Percentiles rank a stretch among this genome's conserved stretches.
phyloP scores from a whole-genome alignment of 75 land plant genomes.

The Azolla pinnata region DNA sequence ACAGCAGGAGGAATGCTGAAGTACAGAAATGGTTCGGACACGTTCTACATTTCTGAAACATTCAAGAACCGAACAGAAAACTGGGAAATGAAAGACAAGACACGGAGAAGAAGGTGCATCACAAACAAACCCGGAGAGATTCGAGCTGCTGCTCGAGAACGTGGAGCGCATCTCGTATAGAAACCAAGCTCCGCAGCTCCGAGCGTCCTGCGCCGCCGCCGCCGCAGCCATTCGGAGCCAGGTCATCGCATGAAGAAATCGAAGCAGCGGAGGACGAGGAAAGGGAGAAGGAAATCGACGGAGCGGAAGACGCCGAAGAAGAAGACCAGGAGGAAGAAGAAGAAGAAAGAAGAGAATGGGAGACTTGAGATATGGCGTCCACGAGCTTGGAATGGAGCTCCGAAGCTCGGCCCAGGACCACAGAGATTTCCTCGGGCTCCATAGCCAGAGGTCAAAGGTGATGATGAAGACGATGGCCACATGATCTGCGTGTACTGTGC shows the following conservation, averaged over 20 bases:
- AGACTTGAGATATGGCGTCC: constrained; percentile 31
- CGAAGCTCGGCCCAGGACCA: constrained; percentile 56
- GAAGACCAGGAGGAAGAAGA: constrained; percentile 3
- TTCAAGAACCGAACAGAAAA: too few relatives aligned
- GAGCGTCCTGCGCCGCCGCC: constrained; percentile 12
- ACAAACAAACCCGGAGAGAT: constrained; percentile 28
- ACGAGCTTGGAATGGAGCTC: constrained; percentile 71
- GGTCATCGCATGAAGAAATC: too few relatives aligned
- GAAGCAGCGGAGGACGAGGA: too few relatives aligned
- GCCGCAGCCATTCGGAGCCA: neutral
- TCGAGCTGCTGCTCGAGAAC: constrained; percentile 36
- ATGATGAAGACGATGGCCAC: too few relatives aligned
- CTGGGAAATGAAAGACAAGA: neutral
- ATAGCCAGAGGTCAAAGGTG: constrained; percentile 11
- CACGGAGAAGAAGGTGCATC: neutral
- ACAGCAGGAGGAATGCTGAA: too few relatives aligned
- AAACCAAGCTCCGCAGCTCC: constrained; percentile 31
- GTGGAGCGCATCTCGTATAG: constrained; percentile 35
- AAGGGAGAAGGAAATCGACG: too few relatives aligned
- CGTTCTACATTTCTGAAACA: too few relatives aligned
- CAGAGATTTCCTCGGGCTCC: constrained; percentile 68
- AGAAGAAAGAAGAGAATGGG: neutral
- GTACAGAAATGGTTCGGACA: too few relatives aligned
- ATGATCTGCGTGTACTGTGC: too few relatives aligned
- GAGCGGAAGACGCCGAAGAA: neutral